Base-by-base conservation (phyloP, 2,329 filamentous ascomycete genomes). In the Hypoxylon sp. region DNA sequence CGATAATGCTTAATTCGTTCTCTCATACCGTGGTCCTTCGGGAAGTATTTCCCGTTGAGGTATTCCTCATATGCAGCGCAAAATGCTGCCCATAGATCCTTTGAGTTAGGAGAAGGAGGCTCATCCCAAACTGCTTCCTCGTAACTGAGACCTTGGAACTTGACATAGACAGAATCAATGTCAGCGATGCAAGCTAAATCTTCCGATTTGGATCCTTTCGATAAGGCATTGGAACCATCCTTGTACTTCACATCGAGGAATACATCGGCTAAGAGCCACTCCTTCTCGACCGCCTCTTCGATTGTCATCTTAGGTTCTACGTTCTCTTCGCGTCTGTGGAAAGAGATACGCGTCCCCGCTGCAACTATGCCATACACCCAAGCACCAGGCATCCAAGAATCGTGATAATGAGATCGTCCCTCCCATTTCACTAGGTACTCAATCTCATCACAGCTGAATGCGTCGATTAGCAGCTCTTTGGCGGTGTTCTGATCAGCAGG, bases 361-460 rank as follows among this genome's bases (percentile, higher is more conserved):
- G 86, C 81, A 14, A 88, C 87, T 9, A 91, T 84, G 5, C 94
- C 93, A 84, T 88, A 95, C 0, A 97, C 86, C 96, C 96, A 99
- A 14, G 91, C 86, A 11, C 95, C 96, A 9, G 93, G 89, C 85
- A 93, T 92, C 96, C 97, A 99, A 5, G 84, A 85, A 58, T 92
- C 93, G 70, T 93, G 90, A 69, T 90, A 91, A 75, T 98, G 97
- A 0, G 95, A 97, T 61, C 88, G 85, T 0, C 85, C 84, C 48
- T 91, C 89, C 93, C 94, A 98, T 77, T 96, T 97, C 73, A 99
- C 82, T 2, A 99, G 86, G 75, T 98, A 99, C 72, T 98, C 93
- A 71, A 94, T 94, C n/a, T 92, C 85, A 60, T 93, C 91, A 75
- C 96, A 91, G 10, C 81, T 79, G n/a, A 93, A 81, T 58, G 87